Evolutionary conservation across 768 basidiomycete genomes (phyloP).

Genomic region (Kwoniella europaea): DNA sequence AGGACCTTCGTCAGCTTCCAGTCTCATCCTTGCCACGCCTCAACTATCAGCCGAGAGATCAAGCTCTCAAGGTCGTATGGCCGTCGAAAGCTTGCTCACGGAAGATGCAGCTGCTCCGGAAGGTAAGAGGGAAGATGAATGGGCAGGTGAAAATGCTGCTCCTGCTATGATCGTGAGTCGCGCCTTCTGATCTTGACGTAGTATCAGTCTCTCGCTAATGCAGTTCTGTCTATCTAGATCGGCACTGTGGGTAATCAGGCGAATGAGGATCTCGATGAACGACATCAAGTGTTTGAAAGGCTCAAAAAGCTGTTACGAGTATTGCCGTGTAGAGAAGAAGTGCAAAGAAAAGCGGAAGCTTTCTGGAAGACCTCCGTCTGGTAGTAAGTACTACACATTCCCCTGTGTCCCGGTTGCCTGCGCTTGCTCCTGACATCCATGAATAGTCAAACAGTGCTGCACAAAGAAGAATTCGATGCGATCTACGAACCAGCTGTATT

Average conservation of each 20-base stretch:
- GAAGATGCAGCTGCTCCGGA: constrained; percentile 41
- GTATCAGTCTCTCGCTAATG: background rate
- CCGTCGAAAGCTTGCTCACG: constrained; percentile 43
- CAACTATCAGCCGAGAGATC: constrained; percentile 10
- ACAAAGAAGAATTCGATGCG: constrained; percentile 40
- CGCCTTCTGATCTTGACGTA: background rate
- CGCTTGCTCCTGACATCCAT: background rate
- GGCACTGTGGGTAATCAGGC: constrained; percentile 32
- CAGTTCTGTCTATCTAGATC: constrained; percentile 15
- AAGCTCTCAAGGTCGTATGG: constrained; percentile 41
- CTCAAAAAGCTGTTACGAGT: constrained; percentile 38
- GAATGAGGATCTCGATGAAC: constrained; percentile 31
- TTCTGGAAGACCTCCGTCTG: constrained; percentile 42
- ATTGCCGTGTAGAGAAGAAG: constrained; percentile 43
- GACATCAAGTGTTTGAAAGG: constrained; percentile 38
- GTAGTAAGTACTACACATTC: constrained; percentile 29
- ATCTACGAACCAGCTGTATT: constrained; percentile 51
- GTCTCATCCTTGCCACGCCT: constrained; percentile 30
- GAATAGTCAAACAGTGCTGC: constrained; percentile 38
- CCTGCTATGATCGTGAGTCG: constrained; percentile 48
- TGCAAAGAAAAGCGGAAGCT: constrained; percentile 24
- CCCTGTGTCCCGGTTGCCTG: background rate
- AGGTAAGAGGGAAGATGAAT: constrained; percentile 46
- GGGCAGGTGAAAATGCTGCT: constrained; percentile 53
- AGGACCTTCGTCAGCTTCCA: constrained; percentile 22